Conservation (phyloP, 1,139 yeast genomes). For the Groenewaldozyma sp. region DNA sequence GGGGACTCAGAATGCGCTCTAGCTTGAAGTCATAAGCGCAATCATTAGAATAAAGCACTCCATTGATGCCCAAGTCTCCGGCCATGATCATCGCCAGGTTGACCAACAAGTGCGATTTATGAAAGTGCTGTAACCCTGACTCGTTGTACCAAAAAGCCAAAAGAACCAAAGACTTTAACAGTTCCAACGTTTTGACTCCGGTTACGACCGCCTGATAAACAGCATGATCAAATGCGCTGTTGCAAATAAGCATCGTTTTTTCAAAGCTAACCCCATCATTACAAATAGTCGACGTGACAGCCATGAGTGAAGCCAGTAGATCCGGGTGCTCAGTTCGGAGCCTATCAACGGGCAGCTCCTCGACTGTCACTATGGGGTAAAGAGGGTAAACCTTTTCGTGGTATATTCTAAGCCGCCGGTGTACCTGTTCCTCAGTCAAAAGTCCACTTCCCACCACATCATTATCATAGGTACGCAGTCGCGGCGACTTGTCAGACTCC, state of each 20-base stretch:
- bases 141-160: conserved; percentile 73
- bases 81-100: conserved; percentile 59
- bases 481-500: conserved; percentile 13
- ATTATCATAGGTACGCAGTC: conserved; percentile 21
- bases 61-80: conserved; percentile 68
- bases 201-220: conserved; percentile 55
- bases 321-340: conserved; percentile 48
- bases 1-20: conserved; percentile 31
- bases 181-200: conserved; percentile 66
- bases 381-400: conserved; percentile 20
- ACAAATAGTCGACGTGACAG: conserved; percentile 44
- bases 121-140: conserved; percentile 62
- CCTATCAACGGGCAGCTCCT: conserved; percentile 36
- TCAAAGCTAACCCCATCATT: conserved; percentile 21
- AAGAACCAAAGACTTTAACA: conserved; percentile 52
- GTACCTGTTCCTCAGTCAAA: conserved; percentile 26
- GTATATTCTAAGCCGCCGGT: conserved; percentile 24
- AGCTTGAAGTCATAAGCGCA: conserved; percentile 13
- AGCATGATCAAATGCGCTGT: conserved; percentile 48
- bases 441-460: conserved; percentile 28
- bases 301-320: conserved; percentile 55
- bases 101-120: conserved; percentile 65
- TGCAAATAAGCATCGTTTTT: conserved; percentile 42
- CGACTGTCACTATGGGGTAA: conserved; percentile 49
- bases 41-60: conserved; percentile 17